A percentile compares a stretch with the other conserved stretches of the same genome.
phyloP scores from a whole-genome alignment of 768 basidiomycete species.

The Boletus insuetus region DNA sequence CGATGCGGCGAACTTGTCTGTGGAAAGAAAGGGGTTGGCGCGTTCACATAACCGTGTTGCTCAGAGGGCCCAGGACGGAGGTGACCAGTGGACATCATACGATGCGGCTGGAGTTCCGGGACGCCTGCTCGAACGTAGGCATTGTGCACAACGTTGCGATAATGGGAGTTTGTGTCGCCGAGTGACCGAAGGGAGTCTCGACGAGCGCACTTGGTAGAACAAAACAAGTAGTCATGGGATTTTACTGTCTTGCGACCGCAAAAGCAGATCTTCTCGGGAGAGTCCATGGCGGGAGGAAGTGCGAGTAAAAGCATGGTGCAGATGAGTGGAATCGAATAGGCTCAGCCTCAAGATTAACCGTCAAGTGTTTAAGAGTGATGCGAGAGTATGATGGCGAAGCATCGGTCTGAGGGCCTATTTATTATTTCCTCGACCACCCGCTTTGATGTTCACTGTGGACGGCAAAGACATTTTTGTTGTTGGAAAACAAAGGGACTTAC shows the following conservation, averaged over 20 bases:
- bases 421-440: not conserved
- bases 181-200: conserved; percentile 26
- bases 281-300: conserved; percentile 6
- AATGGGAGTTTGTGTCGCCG: conserved; percentile 17
- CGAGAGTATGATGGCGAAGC: not conserved
- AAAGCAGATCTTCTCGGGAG: conserved; percentile 15
- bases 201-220: conserved; percentile 28
- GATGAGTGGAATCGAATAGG: not conserved
- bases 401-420: conserved; percentile 1
- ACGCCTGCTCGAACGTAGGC: conserved; percentile 13
- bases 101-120: conserved; percentile 1
- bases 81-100: conserved; percentile 14
- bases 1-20: not conserved
- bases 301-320: not conserved
- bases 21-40: not conserved
- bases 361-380: not conserved
- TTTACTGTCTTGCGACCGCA: conserved; percentile 23
- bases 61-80: not conserved
- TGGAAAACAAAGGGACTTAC: conserved; percentile 4
- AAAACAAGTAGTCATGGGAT: conserved; percentile 29
- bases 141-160: conserved; percentile 18
- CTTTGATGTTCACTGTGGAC: conserved; percentile 8
- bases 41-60: not conserved
- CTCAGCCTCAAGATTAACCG: not conserved
- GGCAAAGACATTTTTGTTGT: not conserved